Percentiles rank a stretch among this genome's conserved stretches.
Evolutionary conservation across 73 alveolate genomes (phyloP).

Genomic region (Symbiodinium natans): DNA sequence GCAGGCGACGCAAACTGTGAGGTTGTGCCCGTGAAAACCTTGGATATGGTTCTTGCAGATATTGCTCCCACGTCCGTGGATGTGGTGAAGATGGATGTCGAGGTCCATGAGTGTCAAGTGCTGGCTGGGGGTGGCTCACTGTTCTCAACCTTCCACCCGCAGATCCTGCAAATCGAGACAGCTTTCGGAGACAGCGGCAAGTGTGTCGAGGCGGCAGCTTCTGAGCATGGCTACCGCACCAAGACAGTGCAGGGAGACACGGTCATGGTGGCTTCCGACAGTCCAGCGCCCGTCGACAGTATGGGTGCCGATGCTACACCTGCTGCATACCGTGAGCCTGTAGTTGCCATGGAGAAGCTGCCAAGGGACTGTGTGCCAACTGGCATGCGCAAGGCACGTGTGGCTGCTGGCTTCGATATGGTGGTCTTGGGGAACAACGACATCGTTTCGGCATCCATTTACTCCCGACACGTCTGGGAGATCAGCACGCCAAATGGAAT

Average conservation of each 20-base stretch:
- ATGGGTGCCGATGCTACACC: too few relatives aligned
- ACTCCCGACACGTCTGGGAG: not conserved
- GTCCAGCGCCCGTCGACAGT: too few relatives aligned
- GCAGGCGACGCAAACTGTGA: conserved; percentile 1
- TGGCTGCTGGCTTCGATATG: conserved; percentile 32
- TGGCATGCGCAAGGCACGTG: conserved; percentile 16
- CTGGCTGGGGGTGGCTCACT: not conserved
- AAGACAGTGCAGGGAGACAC: not conserved
- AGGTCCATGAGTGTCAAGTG: conserved; percentile 11
- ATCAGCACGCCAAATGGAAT: not conserved
- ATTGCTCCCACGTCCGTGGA: not conserved
- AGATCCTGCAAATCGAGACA: not conserved
- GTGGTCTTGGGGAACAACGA: conserved; percentile 17
- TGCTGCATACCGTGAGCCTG: too few relatives aligned
- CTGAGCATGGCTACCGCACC: not conserved
- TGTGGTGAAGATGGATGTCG: conserved; percentile 54
- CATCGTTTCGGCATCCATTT: conserved; percentile 9
- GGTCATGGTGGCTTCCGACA: too few relatives aligned
- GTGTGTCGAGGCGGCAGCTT: not conserved
- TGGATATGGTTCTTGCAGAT: not conserved
- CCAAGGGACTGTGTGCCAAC: conserved; percentile 10
- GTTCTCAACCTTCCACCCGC: not conserved
- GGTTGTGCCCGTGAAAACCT: not conserved
- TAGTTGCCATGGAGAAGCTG: not conserved
- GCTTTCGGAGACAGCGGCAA: not conserved